Evolutionary conservation across 2,329 filamentous ascomycete species (phyloP).

Genomic region (Sclerotinia subarctica): DNA sequence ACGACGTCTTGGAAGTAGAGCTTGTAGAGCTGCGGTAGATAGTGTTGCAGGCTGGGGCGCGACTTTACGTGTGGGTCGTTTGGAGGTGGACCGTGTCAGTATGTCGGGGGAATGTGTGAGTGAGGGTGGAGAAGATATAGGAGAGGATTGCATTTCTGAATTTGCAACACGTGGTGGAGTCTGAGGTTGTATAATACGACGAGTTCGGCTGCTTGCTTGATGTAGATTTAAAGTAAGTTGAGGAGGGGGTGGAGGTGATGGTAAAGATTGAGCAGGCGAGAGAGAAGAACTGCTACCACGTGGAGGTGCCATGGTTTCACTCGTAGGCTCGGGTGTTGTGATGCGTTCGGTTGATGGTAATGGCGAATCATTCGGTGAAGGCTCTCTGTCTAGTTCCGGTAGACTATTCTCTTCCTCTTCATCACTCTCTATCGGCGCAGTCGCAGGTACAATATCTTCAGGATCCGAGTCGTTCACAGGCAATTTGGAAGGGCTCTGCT

Average conservation of each 20-base stretch:
- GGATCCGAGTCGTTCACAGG: conserved; percentile 18
- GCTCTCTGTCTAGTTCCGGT: conserved; percentile 15
- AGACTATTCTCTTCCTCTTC: conserved; percentile 23
- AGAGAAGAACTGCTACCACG: conserved; percentile 34
- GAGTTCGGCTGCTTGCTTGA: conserved; percentile 27
- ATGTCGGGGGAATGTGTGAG: conserved; percentile 63
- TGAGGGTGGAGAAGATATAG: conserved; percentile 59
- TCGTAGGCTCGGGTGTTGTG: conserved; percentile 34
- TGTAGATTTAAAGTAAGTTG: conserved; percentile 17
- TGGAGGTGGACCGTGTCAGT: conserved; percentile 22
- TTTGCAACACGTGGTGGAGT: conserved; percentile 31
- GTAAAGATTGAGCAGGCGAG: conserved; percentile 28
- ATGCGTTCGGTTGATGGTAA: conserved; percentile 30
- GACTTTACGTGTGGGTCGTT: conserved; percentile 20
- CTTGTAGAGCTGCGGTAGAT: conserved; percentile 41
- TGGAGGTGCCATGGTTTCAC: conserved; percentile 39
- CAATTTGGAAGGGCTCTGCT: conserved; percentile 29
- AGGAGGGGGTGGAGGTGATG: conserved; percentile 29
- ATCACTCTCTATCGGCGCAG: conserved; percentile 26
- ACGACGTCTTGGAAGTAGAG: conserved; percentile 39
- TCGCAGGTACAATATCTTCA: conserved; percentile 32
- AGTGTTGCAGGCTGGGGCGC: conserved; percentile 31
- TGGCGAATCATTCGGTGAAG: conserved; percentile 21
- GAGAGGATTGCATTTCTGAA: conserved; percentile 30
- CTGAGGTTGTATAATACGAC: conserved; percentile 30